Base-by-base conservation (phyloP, 805 yeast species). In the Candida dajiaensis region DNA sequence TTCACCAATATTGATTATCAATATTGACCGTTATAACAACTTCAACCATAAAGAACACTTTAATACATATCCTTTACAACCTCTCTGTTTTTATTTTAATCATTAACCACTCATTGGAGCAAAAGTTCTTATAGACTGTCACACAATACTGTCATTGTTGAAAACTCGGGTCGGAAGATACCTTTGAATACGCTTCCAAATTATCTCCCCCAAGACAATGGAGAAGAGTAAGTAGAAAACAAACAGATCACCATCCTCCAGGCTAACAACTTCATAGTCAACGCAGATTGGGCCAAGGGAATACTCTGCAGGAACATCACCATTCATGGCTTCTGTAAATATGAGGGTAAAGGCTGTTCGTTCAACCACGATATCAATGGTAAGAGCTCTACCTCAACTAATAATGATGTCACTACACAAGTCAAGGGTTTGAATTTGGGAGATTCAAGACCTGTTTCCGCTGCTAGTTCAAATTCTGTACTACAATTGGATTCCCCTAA, bases 291-390 rank as follows among this genome's bases (percentile, higher is more conserved):
- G 74, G 89, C 90, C 7, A 83, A 78, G 63, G 82, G 81, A 49
- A 82, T 88, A 25, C 89, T 85, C 46, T 89, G 96, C 67, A 76
- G 89, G 62, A 89, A 89, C 58, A 81, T 88, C 46, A 78, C 83
- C 41, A 86, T 87, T 29, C 89, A 88, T 68, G 97, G 96, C 4
- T 87, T 76, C 58, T 89, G 97, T 70, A 87, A 87, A 63, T 88
- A 77, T 67, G 89, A 86, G 56, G 84, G 85, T 54, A 88, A 87
- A 57, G 96, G 96, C 11, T 89, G 96, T 61, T 84, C 83, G 2
- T 89, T 87, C 61, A 80, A 78, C 43, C 95, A 87, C 62, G 84
- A 77, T 48, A 36, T 20, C 23, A 19, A 19, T 7, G 39, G 39
- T 6, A 36, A 36, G 39, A 36, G 19, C 6, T 36, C 39, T 10